Base-by-base conservation (phyloP, 495 filamentous ascomycete genomes). In the Filosporella fistucella region DNA sequence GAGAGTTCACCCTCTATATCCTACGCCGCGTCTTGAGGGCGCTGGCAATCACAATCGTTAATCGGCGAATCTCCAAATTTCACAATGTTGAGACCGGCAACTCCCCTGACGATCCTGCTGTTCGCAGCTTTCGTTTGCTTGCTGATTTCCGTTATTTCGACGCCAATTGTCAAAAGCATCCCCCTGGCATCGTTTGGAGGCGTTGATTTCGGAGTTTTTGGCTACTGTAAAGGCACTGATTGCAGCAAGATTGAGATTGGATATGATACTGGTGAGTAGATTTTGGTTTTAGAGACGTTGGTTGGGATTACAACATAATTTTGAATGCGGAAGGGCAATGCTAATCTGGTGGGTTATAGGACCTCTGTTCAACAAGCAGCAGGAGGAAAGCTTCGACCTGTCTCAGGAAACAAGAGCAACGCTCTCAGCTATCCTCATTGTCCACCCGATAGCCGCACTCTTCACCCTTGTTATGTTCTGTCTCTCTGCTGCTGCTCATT, bases 201-300 rank as follows among this genome's bases (percentile, higher is more conserved):
- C 49, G 77, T 88, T 54, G 81, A 85, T 44, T 95, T 96, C 67
- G 93, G 93, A 6, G 93, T 97, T 11, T 93, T 96, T 70, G 93
- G 93, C 10, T 95, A 81, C 57, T 98, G 93, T 67, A 71, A 81
- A 42, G 64, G 60, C 6, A 39, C 36, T 23, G 23, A 6, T 13
- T 97, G 93, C 61, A 88, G 76, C 51, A 68, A 68, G n/a, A 79
- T 89, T 48, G 74, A 81, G 59, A 74, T 97, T 51, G 93, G 94
- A 58, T 98, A 98, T 66, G 80, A 82, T 55, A 84, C 81, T 56
- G 76, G 91, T 96, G 70, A 63, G 85, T 82, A 28, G 14, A 40
- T 24, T 35, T 20, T 16, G 30, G 28, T 16, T 34, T 18, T 22
- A 10, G 18, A 26, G 38, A 11, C 21, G 20, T 5, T 13, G 44